Evolutionary conservation across 345 rosid genomes (phyloP), one percentile per base, ranked within the genome.

Genomic region (Laguncularia racemosa): DNA sequence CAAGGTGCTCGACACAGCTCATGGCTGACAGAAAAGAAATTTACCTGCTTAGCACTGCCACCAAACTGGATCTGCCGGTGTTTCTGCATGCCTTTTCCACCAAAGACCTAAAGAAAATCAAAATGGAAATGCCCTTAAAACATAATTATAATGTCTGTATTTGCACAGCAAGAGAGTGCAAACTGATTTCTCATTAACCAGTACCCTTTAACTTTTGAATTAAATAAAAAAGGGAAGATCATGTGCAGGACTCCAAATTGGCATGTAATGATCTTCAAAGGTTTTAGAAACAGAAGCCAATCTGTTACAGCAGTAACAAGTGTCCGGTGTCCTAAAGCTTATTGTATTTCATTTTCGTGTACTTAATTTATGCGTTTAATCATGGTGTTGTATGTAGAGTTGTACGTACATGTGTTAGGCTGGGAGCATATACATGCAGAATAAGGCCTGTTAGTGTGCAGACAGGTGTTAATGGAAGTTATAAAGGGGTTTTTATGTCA

Each of bases 41-140:
- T 28, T 65, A 84, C 91, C 85, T 84, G 88, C 38, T 79, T 77
- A 43, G 88, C 70, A 57, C 70, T 75, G 33, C 91, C 91, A 55
- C 75, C 80, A 63, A 84, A 80, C 61, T 76, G 91, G 68, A 81
- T 74, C 52, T 73, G 78, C 74, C 91, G 67, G n/a, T 71, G 78
- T 17, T 71, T 73, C 66, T 79, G 81, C 50, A 69, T 83, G 20
- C 85, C 91, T 71, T 79, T 79, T 50, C 85, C 85, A 50, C 91
- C 87, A 62, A 65, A 73, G 46, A 84, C 91, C 87, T 84, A 63
- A 16, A 43, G 48, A 67, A 49, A 21, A 12, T 12, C 28, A 51
- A 64, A 21, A 48, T 7, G 44, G 18, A 8, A 38, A 46, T 58
- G 49, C 48, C 56, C 16, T 5, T 17, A 44, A 53, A 54, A 46